Evolutionary conservation across 176 grass and related monocot genomes (phyloP), one percentile per base, ranked within the genome.

Genomic region (Eleusine indica): DNA sequence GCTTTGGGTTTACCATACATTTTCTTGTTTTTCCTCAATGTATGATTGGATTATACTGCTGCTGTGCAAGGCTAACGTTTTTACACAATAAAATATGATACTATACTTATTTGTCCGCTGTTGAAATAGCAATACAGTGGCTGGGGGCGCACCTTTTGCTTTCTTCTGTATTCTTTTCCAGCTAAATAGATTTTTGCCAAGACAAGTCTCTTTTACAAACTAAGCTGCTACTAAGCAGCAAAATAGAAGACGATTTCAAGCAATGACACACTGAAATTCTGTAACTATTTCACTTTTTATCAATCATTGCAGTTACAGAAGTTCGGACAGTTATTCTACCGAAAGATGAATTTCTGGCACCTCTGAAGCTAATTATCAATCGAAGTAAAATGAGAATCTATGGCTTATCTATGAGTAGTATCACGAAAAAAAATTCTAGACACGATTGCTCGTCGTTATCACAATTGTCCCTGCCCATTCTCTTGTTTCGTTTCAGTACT

Each of bases 1-100:
- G 41, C 68, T 90, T 9, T 90, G 79, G 79, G 39, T 86, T 53
- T 86, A 79, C 53, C 88, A 86, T 19, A 83, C 30, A 2, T 74
- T 86, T 37, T 29, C 76, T 82, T 79, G 74, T 52, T 86, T 86
- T 65, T 83, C 88, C 43, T 86, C 79, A 0, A 15, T 86, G 35
- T 90, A 74, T 10, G 61, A 46, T 18, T 86, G 84, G 79, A 35
- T 79, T 79, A 18, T 62, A 16, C 77, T 73, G 16, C 82, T 74
- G 19, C 57, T 88, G 4, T 68, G 84, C 81, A 80, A 83, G 10
- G 52, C 63, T 42, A 87, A 80, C 84, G 70, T 74, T 52, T 78
- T 82, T 78, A 83, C 17, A 2, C 48, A 83, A 86, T 83, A 46
- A 83, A 80, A 29, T 39, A 70, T 14, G 18, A 13, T 17, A 21